Percentiles rank a stretch among this genome's conserved stretches.
These are phyloP conservation scores for Nakazawaea wyomingensis DNA, from an alignment of 805 yeast species.

Conservation along the genomic window DNA sequence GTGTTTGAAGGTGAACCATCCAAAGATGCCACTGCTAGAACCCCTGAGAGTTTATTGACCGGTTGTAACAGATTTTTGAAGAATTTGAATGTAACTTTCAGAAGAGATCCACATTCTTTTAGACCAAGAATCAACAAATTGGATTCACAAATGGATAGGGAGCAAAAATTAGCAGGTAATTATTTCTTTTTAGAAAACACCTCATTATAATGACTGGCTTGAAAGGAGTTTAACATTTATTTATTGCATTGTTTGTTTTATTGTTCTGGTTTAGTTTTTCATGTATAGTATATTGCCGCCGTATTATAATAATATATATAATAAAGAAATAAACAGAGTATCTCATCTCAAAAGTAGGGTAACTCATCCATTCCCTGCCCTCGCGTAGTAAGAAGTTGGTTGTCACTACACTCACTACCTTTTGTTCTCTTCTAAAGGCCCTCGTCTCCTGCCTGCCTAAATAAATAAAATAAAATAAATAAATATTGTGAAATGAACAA, in stretches of 20 bases:
- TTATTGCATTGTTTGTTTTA: constrained; percentile 1
- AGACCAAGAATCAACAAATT: constrained; percentile 98
- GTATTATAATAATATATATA: neutral
- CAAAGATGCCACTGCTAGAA: constrained; percentile 72
- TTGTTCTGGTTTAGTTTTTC: neutral
- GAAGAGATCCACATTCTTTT: constrained; percentile 98
- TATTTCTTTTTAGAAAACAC: constrained; percentile 88
- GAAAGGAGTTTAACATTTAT: neutral
- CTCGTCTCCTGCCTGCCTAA: too few species aligned
- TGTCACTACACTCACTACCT: too few species aligned
- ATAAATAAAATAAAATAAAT: too few species aligned
- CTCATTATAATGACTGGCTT: constrained; percentile 29
- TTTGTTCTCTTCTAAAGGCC: too few species aligned
- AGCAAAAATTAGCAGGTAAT: constrained; percentile 89
- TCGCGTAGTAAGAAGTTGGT: too few species aligned
- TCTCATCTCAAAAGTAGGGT: neutral
- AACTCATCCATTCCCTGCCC: neutral
- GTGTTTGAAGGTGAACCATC: constrained; percentile 97
- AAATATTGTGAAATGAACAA: too few species aligned
- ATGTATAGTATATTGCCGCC: neutral
- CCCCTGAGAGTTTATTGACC: constrained; percentile 90
- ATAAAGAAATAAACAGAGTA: neutral
- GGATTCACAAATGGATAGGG: constrained; percentile 98
- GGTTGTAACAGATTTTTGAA: constrained; percentile 97
- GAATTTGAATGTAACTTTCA: constrained; percentile 94